Evolutionary conservation across 805 yeast genomes (phyloP), one percentile per base, ranked within the genome.

Genomic region (Schwanniomyces yamadae): DNA sequence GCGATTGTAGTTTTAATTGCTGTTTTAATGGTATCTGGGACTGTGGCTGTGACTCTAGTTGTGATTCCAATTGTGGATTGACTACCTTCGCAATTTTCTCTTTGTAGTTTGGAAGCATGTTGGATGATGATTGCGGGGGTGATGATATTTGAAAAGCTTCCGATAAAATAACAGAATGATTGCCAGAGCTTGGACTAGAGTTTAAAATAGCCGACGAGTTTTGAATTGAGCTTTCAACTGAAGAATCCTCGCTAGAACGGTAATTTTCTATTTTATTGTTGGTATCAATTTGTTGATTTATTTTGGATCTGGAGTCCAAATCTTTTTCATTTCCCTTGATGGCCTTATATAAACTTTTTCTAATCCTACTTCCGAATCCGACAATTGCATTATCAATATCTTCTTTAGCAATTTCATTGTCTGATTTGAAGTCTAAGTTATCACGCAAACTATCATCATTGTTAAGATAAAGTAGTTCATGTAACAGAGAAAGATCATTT

Each of bases 311-410:
- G 3, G 53, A 42, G 15, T 57, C 62, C 2, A 38, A 34, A 31
- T 55, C 61, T 29, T 53, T 44, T 28, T 54, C 55, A 4, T 59
- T 59, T 3, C 58, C 52, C 7, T 44, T 51, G 25, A 63, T 54
- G 1, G 76, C 79, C 31, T 66, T 68, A 4, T 72, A 60, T 4
- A 80, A 50, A 17, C 75, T 71, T 39, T 68, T 72, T 46, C 69
- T 77, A 28, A 87, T 69, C 36, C 81, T 70, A 33, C 78, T 73
- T 6, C 89, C 90, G 32, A 88, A 72, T n/a, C 95, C 95, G 23
- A 81, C 73, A 3, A 88, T 88, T 1, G 95, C 95, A 42, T 78
- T 75, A 43, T 80, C 75, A 6, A 85, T 73, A 41, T 88, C 95
- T 39, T 80, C 82, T 31, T 69, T 73, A 2, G 82, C 70, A 6